A percentile compares a stretch with the other conserved stretches of the same genome.
These are phyloP conservation scores for Penicillium sp. DNA, from an alignment of 2,329 filamentous ascomycete species.

Conservation along the genomic window DNA sequence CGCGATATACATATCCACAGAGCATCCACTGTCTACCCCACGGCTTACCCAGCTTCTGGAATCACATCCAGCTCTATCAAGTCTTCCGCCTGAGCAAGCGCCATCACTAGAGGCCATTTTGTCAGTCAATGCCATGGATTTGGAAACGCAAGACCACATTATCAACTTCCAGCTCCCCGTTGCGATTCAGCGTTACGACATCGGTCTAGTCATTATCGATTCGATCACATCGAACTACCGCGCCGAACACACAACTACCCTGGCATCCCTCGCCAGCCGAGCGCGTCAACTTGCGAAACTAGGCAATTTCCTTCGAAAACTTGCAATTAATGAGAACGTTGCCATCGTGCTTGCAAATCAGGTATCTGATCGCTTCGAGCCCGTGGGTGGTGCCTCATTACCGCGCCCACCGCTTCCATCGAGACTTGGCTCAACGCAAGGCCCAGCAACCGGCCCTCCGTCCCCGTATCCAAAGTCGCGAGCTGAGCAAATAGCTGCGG, in stretches of 20 bases:
- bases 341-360: constrained; percentile 94
- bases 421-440: constrained; percentile 15
- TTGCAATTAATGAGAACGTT: constrained; percentile 73
- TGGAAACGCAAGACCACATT: constrained; percentile 95
- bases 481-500: constrained; percentile 11
- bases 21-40: constrained; percentile 77
- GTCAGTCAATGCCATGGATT: constrained; percentile 80
- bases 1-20: constrained; percentile 93
- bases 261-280: constrained; percentile 67
- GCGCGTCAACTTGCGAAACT: constrained; percentile 75
- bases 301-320: constrained; percentile 69
- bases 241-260: constrained; percentile 64
- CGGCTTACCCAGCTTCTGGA: constrained; percentile 78
- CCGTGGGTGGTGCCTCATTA: constrained; percentile 7
- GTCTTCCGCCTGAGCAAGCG: constrained; percentile 38
- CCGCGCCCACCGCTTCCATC: constrained; percentile 10
- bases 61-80: constrained; percentile 62
- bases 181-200: constrained; percentile 70
- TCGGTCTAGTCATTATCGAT: constrained; percentile 84
- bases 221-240: constrained; percentile 95
- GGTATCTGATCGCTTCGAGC: constrained; percentile 81
- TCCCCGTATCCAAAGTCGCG: constrained; percentile 23
- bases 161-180: constrained; percentile 89
- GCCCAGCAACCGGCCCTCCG: constrained; percentile 16
- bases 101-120: constrained; percentile 76